Base-by-base conservation (phyloP, 208 protist genomes). In the Crithidia brevicula region DNA sequence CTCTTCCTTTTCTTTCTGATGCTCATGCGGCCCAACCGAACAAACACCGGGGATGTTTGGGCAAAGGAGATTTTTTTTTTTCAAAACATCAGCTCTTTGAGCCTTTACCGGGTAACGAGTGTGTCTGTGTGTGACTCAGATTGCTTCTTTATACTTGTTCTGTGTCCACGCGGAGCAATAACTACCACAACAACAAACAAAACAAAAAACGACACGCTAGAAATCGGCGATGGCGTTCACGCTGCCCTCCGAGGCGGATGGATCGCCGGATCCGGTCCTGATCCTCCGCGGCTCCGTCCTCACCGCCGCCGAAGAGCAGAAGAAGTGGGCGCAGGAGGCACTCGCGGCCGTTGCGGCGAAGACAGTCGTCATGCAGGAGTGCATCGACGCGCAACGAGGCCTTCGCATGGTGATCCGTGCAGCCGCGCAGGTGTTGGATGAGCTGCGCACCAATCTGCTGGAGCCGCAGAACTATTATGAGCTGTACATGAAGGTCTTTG, bases 391-490 rank as follows among this genome's bases (percentile, higher is more conserved):
- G 31, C 56, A 81, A 34, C 56, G 83, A 16, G 73, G 85, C 23
- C 52, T 79, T 10, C 56, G 51, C 23, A 22, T 53, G 2, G 74
- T 77, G 33, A 83, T 97, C n/a, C 77, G 83, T 51, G 57, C 67
- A 9, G 72, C 95, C 22, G 79, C 83, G 50, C 80, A 79, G 67
- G 97, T 99, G 89, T 85, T 99, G 15, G 82, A 77, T 16, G 98
- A 99, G 82, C 88, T 99, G 9, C 82, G 97, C 60, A 99, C 96
- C 1, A 86, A 81, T 22, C 20, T 94, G 16, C 86, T 99, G 6
- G 86, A 95, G 15, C 98, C 98, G 40, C 98, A 99, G 71, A 90
- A 94, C 68, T 99, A 99, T 82, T 99, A 99, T 79, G 95, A 98
- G 63, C 88, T 99, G 0, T 99, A 98, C 80, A 93, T 98, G 72